Percentiles rank a stretch among this genome's conserved stretches.
Evolutionary conservation across 108 stramenopile genomes (phyloP).

Genomic region (Nitzschia sp.): DNA sequence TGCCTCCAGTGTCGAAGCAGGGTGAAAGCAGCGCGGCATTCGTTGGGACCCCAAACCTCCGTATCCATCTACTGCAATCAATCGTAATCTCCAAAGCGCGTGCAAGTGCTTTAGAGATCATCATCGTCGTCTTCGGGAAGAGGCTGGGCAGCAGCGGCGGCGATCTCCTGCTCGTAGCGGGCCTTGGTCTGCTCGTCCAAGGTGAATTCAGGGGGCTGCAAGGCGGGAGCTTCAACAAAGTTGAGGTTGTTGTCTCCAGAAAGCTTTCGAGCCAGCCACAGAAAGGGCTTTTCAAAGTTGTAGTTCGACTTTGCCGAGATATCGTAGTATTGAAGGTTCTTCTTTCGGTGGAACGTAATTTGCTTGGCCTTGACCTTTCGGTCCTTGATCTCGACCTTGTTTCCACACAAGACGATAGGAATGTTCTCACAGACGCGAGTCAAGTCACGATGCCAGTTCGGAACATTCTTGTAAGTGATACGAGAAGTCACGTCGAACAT

Average conservation of each 20-base stretch:
- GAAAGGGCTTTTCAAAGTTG: conserved; percentile 99
- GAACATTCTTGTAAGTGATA: conserved; percentile 99
- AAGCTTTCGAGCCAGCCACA: conserved; percentile 99
- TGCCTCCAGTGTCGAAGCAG: not conserved
- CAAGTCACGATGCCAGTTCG: conserved; percentile 99
- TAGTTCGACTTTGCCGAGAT: conserved; percentile 99
- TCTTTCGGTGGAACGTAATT: conserved; percentile 99
- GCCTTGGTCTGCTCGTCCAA: conserved; percentile 91
- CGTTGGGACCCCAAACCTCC: not conserved
- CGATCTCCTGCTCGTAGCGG: conserved; percentile 87
- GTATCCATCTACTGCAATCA: not conserved
- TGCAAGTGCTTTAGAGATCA: conserved; percentile 72
- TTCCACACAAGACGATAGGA: conserved; percentile 97
- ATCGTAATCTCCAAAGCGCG: not conserved
- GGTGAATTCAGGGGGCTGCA: conserved; percentile 95
- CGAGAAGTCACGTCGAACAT: conserved; percentile 98
- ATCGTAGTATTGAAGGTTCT: conserved; percentile 99
- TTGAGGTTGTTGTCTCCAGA: conserved; percentile 94
- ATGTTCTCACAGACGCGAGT: conserved; percentile 99
- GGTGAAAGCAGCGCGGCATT: not conserved
- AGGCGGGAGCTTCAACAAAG: conserved; percentile 98
- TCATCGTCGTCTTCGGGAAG: conserved; percentile 97
- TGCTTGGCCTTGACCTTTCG: conserved; percentile 99
- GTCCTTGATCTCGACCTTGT: conserved; percentile 99
- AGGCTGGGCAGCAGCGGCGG: conserved; percentile 89